A percentile compares a stretch with the other conserved stretches of the same genome.
Evolutionary conservation across 495 filamentous ascomycete species (phyloP).

Genomic region (Penicillium tannophilum): DNA sequence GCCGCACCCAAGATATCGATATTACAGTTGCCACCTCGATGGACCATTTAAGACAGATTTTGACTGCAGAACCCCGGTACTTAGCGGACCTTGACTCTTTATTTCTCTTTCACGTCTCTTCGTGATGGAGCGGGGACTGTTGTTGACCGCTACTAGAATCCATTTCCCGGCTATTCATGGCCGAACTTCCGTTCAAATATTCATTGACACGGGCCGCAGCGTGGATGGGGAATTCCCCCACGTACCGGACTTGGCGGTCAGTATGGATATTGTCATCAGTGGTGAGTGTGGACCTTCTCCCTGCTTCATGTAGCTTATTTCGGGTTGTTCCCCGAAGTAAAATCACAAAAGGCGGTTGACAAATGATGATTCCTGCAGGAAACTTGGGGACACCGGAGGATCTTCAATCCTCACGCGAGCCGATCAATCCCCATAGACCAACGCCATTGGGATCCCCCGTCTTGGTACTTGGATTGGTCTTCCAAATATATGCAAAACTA

Average conservation of each 20-base stretch:
- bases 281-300: constrained; percentile 12
- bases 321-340: not conserved
- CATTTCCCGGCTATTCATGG: constrained; percentile 27
- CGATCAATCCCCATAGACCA: constrained; percentile 22
- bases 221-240: constrained; percentile 24
- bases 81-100: not conserved
- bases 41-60: constrained; percentile 25
- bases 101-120: not conserved
- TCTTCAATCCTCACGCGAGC: constrained; percentile 26
- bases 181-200: constrained; percentile 24
- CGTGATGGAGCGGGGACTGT: not conserved
- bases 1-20: constrained; percentile 26
- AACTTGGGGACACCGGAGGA: constrained; percentile 26
- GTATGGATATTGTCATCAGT: constrained; percentile 29
- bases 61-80: constrained; percentile 25
- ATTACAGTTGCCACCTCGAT: constrained; percentile 25
- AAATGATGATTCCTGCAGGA: constrained; percentile 10
- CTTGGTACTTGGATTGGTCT: constrained; percentile 23
- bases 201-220: constrained; percentile 25
- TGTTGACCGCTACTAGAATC: constrained; percentile 19
- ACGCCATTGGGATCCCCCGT: constrained; percentile 24
- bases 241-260: constrained; percentile 26
- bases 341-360: not conserved
- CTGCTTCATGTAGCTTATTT: not conserved
- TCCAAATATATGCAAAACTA: constrained; percentile 28